Evolutionary conservation across 768 basidiomycete genomes (phyloP).

Genomic region (Terana coerulea): DNA sequence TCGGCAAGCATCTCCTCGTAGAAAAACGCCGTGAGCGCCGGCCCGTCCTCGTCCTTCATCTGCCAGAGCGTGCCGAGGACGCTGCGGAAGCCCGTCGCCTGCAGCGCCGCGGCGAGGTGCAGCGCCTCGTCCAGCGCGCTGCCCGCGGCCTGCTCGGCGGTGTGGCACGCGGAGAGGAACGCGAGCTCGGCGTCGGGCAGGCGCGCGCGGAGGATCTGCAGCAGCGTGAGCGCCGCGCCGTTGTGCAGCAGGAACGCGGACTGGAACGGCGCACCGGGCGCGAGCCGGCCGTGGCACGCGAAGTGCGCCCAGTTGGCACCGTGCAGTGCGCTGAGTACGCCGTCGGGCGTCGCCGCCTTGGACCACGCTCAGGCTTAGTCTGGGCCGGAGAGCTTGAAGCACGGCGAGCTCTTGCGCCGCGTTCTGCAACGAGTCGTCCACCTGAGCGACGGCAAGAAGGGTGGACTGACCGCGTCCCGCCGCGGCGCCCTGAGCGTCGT

Average conservation of each 20-base stretch:
- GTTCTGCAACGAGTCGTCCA: not conserved
- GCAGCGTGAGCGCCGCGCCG: conserved; percentile 17
- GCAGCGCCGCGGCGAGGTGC: conserved; percentile 41
- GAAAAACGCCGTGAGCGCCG: conserved; percentile 27
- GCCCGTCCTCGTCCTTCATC: conserved; percentile 34
- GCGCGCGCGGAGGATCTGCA: conserved; percentile 17
- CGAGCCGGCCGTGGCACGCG: conserved; percentile 21
- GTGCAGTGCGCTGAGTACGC: no score
- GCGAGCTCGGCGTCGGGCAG: conserved; percentile 29
- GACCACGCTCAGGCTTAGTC: no score
- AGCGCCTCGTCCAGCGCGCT: conserved; percentile 35
- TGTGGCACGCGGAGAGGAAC: conserved; percentile 47
- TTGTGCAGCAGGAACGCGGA: conserved; percentile 28
- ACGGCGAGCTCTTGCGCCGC: no score
- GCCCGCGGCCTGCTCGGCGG: conserved; percentile 21
- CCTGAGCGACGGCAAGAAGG: not conserved
- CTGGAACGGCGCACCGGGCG: conserved; percentile 20
- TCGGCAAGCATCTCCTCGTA: conserved; percentile 18
- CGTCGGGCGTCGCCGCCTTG: no score
- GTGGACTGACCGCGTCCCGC: conserved; percentile 7
- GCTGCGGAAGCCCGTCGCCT: conserved; percentile 27
- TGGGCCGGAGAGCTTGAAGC: no score
- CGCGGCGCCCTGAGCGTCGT: not conserved
- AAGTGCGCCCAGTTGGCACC: conserved; percentile 31
- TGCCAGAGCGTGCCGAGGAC: conserved; percentile 45